Evolutionary conservation across 805 yeast species (phyloP), one percentile per base, ranked within the genome.

Genomic region (Pichia cephalocereana): DNA sequence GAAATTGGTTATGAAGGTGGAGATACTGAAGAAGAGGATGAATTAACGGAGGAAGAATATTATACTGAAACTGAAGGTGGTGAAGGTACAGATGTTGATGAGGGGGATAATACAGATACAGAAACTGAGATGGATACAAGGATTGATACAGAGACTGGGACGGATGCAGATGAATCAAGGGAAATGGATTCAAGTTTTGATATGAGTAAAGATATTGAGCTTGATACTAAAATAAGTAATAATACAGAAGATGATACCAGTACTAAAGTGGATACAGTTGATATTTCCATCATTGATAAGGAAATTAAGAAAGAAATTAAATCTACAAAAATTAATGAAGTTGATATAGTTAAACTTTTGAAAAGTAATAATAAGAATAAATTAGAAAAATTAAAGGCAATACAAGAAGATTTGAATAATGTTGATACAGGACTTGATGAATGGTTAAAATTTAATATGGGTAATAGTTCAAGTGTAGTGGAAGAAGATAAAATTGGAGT

Each of bases 371-470:
- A 58, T 2, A 63, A 59, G 38, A 72, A 65, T 57, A 72, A 75
- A 51, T 70, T 69, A 34, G 60, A 51, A 48, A 70, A 66, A 40
- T 70, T 70, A 52, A 66, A 64, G 51, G 72, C 65, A 14, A 79
- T 72, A 18, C 66, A 74, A 52, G 60, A 50, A 23, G 71, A 67
- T 49, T 77, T 73, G 47, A 49, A 61, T 1, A 67, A 65, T 8
- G 71, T 69, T 52, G 80, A 80, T 45, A 70, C 82, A 0, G 86
- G 86, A 1, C 62, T 83, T n/a, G 71, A 71, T 26, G 66, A 70
- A 12, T 48, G 51, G 51, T 41, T 48, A 10, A 23, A 34, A 18
- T 45, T 28, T 37, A 48, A 48, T 39, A 48, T 45, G 48, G 43
- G 46, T 12, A 45, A 41, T 44, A 45, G 37, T 23, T 40, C 45